Evolutionary conservation across 306 rosid genomes (phyloP).

Genomic region (Vigna reflexopilosa): DNA sequence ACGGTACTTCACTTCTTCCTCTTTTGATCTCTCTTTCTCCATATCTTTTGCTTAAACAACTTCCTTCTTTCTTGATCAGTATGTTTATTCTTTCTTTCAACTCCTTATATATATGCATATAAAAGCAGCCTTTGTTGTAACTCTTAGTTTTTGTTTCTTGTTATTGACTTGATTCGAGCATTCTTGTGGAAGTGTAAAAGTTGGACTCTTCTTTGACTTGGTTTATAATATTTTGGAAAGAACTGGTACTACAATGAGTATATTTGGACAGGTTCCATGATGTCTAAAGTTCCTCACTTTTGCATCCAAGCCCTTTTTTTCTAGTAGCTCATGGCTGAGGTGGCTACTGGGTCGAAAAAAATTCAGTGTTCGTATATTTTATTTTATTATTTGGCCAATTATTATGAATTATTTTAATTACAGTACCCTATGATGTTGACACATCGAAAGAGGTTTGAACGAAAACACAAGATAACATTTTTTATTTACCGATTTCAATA

Average conservation of each 20-base stretch:
- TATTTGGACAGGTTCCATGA: slow-evolving; percentile 33
- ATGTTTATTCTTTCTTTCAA: background rate
- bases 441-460: background rate
- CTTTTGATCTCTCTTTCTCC: slow-evolving; percentile 47
- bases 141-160: background rate
- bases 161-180: background rate
- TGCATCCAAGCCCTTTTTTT: background rate
- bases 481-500: background rate
- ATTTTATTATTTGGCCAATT: background rate
- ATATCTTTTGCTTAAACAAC: background rate
- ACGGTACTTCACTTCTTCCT: slow-evolving; percentile 57
- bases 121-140: background rate
- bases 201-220: slow-evolving; percentile 10
- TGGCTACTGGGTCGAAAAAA: background rate
- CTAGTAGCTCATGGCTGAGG: background rate
- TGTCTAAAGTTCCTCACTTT: background rate
- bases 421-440: background rate
- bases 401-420: background rate
- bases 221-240: background rate
- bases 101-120: background rate
- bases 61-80: background rate
- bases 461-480: background rate
- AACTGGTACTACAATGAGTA: background rate
- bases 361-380: background rate
- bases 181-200: background rate